Conservation (phyloP, 768 basidiomycete genomes). For the Leucocoprinus birnbaumii region DNA sequence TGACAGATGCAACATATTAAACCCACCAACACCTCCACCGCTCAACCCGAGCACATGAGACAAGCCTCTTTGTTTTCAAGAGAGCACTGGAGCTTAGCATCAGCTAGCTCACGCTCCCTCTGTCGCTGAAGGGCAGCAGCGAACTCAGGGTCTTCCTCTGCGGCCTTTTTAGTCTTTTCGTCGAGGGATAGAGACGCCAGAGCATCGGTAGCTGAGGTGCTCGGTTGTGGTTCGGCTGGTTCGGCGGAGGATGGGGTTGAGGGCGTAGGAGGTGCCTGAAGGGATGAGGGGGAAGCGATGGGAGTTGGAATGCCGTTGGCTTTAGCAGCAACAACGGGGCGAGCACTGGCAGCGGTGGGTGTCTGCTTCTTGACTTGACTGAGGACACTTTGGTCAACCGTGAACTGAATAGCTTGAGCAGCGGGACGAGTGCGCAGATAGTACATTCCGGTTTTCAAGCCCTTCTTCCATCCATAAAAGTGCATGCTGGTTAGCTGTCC, state of each 20-base stretch:
- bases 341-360: constrained; percentile 25
- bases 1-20: neutral
- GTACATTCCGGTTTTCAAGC: constrained; percentile 98
- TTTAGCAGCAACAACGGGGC: constrained; percentile 19
- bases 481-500: constrained; percentile 96
- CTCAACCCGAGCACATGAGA: constrained; percentile 84
- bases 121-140: constrained; percentile 73
- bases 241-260: constrained; percentile 12
- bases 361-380: constrained; percentile 58
- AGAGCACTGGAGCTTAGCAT: constrained; percentile 80
- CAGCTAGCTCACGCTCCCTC: constrained; percentile 72
- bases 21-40: no score
- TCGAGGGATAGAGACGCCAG: constrained; percentile 39
- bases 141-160: constrained; percentile 67
- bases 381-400: constrained; percentile 80
- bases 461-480: constrained; percentile 99
- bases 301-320: constrained; percentile 30
- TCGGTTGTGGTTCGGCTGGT: constrained; percentile 13
- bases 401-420: constrained; percentile 96
- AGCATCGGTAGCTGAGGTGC: constrained; percentile 25
- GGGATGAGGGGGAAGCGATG: constrained; percentile 20
- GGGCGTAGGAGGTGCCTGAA: constrained; percentile 16
- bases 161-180: constrained; percentile 49
- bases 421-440: constrained; percentile 95
- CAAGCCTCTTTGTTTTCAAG: constrained; percentile 94